Conservation (phyloP, 163 green algal species). For the Volvox carteri region DNA sequence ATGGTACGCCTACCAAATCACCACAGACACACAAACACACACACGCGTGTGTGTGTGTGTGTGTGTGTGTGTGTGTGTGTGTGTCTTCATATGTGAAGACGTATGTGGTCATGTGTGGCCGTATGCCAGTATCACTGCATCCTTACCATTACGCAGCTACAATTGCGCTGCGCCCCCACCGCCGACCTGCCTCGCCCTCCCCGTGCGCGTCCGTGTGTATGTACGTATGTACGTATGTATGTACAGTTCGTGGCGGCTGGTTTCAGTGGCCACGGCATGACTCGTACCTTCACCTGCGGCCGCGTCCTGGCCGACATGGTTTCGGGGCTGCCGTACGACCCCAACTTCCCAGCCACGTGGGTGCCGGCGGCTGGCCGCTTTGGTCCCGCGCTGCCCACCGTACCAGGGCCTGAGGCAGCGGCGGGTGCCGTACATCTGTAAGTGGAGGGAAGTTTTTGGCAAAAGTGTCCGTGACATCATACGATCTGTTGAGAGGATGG, state of each 20-base stretch:
- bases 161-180: too few species aligned
- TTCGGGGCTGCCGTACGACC: constrained; percentile 21
- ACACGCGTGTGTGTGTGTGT: not conserved
- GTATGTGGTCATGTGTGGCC: too few species aligned
- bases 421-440: constrained; percentile 9
- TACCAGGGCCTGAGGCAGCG: constrained; percentile 39
- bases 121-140: too few species aligned
- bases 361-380: constrained; percentile 15
- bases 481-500: too few species aligned
- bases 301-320: constrained; percentile 48
- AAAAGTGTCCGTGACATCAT: too few species aligned
- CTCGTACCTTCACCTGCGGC: constrained; percentile 45
- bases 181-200: not conserved
- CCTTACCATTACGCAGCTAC: too few species aligned
- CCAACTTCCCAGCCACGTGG: constrained; percentile 33
- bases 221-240: too few species aligned
- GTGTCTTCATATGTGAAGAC: too few species aligned
- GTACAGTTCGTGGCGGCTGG: constrained; percentile 42
- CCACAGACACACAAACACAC: too few species aligned
- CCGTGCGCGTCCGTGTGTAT: too few species aligned
- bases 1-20: too few species aligned
- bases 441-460: not conserved
- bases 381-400: constrained; percentile 9
- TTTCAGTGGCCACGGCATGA: constrained; percentile 57
- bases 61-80: not conserved